Evolutionary conservation across 805 yeast species (phyloP).

Genomic region (Candida xiaguanensis): DNA sequence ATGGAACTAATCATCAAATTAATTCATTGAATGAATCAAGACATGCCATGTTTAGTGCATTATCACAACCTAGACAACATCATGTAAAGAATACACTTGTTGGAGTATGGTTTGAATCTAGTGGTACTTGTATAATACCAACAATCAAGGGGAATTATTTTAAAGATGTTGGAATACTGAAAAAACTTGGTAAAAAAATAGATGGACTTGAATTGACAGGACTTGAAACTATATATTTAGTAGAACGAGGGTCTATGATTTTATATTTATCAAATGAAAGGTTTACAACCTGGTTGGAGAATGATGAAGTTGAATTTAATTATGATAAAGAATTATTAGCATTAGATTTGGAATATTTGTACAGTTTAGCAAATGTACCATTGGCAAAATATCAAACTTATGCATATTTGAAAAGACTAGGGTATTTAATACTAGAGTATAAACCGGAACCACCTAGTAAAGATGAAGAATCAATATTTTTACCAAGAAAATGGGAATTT

Average conservation of each 20-base stretch:
- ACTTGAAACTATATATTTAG: constrained; percentile 72
- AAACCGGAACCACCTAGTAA: background rate
- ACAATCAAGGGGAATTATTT: constrained; percentile 69
- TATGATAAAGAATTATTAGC: constrained; percentile 19
- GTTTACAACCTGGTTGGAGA: constrained; percentile 20
- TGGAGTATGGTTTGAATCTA: constrained; percentile 42
- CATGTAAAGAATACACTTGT: constrained; percentile 46
- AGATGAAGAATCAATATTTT: background rate
- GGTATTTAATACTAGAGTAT: constrained; percentile 55
- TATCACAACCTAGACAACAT: constrained; percentile 48
- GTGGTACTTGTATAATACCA: constrained; percentile 26
- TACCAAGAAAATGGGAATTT: constrained; percentile 12
- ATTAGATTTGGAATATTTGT: constrained; percentile 62
- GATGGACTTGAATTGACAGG: constrained; percentile 47
- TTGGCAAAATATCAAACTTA: constrained; percentile 63
- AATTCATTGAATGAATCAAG: constrained; percentile 50
- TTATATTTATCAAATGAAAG: constrained; percentile 22
- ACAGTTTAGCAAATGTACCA: constrained; percentile 44
- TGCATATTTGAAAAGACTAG: constrained; percentile 70
- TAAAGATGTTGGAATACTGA: constrained; percentile 65
- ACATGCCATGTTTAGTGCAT: constrained; percentile 69
- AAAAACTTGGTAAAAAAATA: constrained; percentile 15
- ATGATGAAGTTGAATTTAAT: constrained; percentile 12
- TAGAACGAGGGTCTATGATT: constrained; percentile 66
- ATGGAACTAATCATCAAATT: constrained; percentile 57